Percentiles rank a stretch among this genome's conserved stretches.
Conservation (phyloP, 2,329 filamentous ascomycete genomes). For the Furcasterigmium furcatum region DNA sequence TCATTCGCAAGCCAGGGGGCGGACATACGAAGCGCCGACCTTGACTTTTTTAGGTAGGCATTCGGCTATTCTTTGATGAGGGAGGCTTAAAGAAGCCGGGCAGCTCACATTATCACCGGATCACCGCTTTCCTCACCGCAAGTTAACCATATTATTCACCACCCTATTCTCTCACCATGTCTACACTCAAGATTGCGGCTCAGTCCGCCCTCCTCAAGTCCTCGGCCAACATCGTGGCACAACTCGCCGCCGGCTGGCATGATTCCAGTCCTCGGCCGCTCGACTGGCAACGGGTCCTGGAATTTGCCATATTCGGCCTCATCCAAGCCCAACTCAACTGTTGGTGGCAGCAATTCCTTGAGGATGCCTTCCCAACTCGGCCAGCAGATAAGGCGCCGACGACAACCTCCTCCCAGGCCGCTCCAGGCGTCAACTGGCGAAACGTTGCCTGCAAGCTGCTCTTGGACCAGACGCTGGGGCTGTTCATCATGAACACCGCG, state of each 20-base stretch:
- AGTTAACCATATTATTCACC: background rate
- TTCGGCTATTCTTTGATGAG: too few species aligned
- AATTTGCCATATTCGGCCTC: conserved; percentile 30
- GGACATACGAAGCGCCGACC: too few species aligned
- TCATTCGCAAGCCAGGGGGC: too few species aligned
- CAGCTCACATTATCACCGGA: background rate
- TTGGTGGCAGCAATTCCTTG: conserved; percentile 28
- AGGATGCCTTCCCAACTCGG: conserved; percentile 28
- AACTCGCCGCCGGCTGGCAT: background rate
- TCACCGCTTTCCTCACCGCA: background rate
- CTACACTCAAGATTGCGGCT: background rate
- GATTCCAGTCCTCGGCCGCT: background rate
- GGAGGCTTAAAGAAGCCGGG: background rate
- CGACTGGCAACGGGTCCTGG: conserved; percentile 28
- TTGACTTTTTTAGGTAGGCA: too few species aligned
- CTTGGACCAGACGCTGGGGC: conserved; percentile 31
- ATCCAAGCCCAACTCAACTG: conserved; percentile 31
- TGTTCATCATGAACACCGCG: conserved; percentile 26
- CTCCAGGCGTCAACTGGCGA: conserved; percentile 19
- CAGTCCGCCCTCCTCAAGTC: background rate
- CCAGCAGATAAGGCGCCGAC: background rate
- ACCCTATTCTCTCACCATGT: background rate
- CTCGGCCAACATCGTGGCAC: background rate
- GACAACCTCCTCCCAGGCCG: too few species aligned
- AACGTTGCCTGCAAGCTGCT: conserved; percentile 29